A percentile compares a stretch with the other conserved stretches of the same genome.
Evolutionary conservation across 2,329 filamentous ascomycete species (phyloP).

Genomic region (Tolypocladium tundrense): DNA sequence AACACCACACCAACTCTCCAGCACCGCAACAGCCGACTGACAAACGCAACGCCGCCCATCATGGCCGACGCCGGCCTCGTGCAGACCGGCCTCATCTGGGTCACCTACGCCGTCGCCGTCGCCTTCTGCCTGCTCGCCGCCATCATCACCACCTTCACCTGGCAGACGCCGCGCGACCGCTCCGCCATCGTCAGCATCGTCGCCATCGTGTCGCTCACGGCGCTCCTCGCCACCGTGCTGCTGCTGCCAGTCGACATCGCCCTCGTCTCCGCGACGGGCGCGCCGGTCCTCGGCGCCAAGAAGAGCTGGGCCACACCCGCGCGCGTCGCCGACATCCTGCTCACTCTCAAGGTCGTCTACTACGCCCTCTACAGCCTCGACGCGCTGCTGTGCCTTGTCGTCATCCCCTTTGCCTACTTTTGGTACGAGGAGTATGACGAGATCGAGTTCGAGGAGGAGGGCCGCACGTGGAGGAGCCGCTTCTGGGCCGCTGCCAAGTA

Average conservation of each 20-base stretch:
- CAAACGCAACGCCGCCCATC: constrained; percentile 5
- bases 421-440: constrained; percentile 98
- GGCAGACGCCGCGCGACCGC: constrained; percentile 81
- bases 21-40: neutral
- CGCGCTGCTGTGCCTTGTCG: constrained; percentile 74
- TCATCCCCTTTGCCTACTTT: constrained; percentile 95
- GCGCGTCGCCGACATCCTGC: constrained; percentile 65
- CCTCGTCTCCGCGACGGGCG: constrained; percentile 79
- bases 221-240: constrained; percentile 82
- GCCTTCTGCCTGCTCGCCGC: constrained; percentile 66
- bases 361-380: constrained; percentile 89
- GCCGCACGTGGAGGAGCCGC: constrained; percentile 58
- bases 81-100: constrained; percentile 88
- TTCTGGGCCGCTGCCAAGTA: constrained; percentile 85
- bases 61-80: constrained; percentile 51
- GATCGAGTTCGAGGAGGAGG: constrained; percentile 73
- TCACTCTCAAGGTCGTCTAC: constrained; percentile 79
- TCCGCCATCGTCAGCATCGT: constrained; percentile 73
- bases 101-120: constrained; percentile 78
- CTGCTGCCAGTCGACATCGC: constrained; percentile 93
- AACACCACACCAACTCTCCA: neutral
- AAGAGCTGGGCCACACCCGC: constrained; percentile 91
- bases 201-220: constrained; percentile 76
- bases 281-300: constrained; percentile 64
- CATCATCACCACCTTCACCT: constrained; percentile 79